phyloP scores from a whole-genome alignment of 2,329 filamentous ascomycete species.

The Ceratocystis papillata region DNA sequence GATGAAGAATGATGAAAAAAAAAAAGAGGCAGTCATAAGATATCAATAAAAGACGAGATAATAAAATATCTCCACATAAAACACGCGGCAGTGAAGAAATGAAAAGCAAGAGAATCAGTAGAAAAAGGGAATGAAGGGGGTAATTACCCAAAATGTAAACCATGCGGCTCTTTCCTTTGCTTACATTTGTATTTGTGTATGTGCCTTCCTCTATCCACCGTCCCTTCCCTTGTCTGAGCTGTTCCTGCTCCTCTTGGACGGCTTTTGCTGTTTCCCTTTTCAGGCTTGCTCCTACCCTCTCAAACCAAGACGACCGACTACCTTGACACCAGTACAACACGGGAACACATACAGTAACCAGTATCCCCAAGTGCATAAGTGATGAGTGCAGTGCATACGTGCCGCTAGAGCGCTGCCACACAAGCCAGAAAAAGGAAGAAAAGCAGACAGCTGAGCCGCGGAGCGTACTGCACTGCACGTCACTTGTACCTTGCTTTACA shows the following conservation, averaged over 20 bases:
- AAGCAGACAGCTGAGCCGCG: background rate
- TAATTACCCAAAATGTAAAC: background rate
- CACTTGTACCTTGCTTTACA: background rate
- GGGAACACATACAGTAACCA: background rate
- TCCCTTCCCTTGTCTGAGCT: background rate
- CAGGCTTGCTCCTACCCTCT: background rate
- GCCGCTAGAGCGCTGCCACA: background rate
- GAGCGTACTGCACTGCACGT: background rate
- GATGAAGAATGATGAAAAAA: background rate
- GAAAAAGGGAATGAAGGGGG: background rate
- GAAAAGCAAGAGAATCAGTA: background rate
- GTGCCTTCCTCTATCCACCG: background rate
- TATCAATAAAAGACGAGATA: slow-evolving; percentile 15
- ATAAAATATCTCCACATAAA: slow-evolving; percentile 9
- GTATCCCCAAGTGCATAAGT: no score
- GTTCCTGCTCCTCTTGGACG: background rate
- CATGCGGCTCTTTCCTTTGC: slow-evolving; percentile 3
- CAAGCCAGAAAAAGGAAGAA: background rate
- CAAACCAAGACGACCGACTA: background rate
- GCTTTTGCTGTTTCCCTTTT: background rate
- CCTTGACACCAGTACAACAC: background rate
- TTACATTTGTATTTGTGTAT: background rate
- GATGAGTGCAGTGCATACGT: background rate
- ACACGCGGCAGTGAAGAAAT: background rate
- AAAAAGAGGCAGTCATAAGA: background rate